Conservation (phyloP, 345 rosid species). For the Arabidopsis suecica region DNA sequence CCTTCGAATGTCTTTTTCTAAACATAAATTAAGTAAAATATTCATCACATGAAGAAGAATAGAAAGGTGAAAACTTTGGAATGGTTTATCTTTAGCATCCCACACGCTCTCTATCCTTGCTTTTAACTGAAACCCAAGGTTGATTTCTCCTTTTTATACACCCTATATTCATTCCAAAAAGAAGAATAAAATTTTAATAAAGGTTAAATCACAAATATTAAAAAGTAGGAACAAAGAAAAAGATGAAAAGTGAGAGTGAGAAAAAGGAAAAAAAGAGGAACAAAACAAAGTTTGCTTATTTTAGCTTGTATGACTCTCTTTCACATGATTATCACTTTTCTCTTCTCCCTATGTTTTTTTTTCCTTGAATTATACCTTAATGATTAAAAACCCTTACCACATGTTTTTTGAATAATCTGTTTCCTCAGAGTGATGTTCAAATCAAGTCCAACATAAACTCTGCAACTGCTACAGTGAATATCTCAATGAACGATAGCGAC, state of each 20-base stretch:
- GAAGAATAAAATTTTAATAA: conserved; percentile 20
- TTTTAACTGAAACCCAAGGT: conserved; percentile 47
- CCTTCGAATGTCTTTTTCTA: conserved; percentile 11
- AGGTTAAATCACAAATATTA: conserved; percentile 14
- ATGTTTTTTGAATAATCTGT: conserved; percentile 9
- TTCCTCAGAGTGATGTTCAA: conserved; percentile 9
- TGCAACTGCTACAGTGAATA: background rate
- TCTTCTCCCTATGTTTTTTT: conserved; percentile 38
- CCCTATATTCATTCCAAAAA: conserved; percentile 51
- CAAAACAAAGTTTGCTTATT: conserved; percentile 43
- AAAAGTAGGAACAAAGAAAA: conserved; percentile 42
- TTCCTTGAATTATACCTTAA: conserved; percentile 39
- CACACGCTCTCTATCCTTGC: conserved; percentile 42
- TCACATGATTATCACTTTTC: conserved; percentile 47
- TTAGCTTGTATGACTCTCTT: conserved; percentile 39
- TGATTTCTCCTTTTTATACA: conserved; percentile 47
- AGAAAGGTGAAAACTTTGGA: conserved; percentile 45
- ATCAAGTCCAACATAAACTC: background rate
- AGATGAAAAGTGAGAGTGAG: conserved; percentile 37
- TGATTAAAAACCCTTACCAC: conserved; percentile 27
- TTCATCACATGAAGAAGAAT: conserved; percentile 36
- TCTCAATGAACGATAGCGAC: background rate
- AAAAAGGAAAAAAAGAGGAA: conserved; percentile 39
- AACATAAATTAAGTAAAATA: conserved; percentile 21
- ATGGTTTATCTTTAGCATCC: conserved; percentile 44